These are phyloP conservation scores for Hibiscus mutabilis DNA, from an alignment of 345 rosid species.

Conservation along the genomic window DNA sequence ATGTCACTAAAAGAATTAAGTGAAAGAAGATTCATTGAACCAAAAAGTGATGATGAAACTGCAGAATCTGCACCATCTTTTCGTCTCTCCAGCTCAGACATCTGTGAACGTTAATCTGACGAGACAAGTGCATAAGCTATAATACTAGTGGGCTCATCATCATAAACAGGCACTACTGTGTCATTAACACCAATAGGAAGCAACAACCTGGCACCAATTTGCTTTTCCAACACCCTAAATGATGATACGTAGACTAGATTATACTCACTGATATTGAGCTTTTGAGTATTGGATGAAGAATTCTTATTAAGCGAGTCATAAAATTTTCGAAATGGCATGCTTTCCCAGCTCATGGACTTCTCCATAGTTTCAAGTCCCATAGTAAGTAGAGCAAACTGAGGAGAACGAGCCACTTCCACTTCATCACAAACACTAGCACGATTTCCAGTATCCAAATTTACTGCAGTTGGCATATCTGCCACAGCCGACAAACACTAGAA, in stretches of 20 bases:
- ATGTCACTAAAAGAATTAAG: no score
- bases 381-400: constrained; percentile 13
- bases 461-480: constrained; percentile 18
- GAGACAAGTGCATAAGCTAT: no score
- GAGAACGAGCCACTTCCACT: constrained; percentile 18
- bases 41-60: no score
- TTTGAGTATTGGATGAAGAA: constrained; percentile 38
- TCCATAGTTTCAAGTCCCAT: constrained; percentile 25
- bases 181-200: constrained; percentile 62
- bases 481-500: constrained; percentile 21
- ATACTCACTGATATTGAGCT: constrained; percentile 46
- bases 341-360: constrained; percentile 15
- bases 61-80: no score
- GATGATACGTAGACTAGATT: constrained; percentile 52
- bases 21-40: no score
- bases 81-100: no score
- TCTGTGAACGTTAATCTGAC: no score
- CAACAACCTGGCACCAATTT: constrained; percentile 66
- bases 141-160: no score
- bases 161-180: no score
- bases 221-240: constrained; percentile 62
- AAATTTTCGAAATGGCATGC: constrained; percentile 40
- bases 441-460: constrained; percentile 17
- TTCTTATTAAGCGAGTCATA: constrained; percentile 34
- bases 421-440: constrained; percentile 24